Evolutionary conservation across 306 rosid species (phyloP), one percentile per base, ranked within the genome.

Genomic region (Purshia tridentata): DNA sequence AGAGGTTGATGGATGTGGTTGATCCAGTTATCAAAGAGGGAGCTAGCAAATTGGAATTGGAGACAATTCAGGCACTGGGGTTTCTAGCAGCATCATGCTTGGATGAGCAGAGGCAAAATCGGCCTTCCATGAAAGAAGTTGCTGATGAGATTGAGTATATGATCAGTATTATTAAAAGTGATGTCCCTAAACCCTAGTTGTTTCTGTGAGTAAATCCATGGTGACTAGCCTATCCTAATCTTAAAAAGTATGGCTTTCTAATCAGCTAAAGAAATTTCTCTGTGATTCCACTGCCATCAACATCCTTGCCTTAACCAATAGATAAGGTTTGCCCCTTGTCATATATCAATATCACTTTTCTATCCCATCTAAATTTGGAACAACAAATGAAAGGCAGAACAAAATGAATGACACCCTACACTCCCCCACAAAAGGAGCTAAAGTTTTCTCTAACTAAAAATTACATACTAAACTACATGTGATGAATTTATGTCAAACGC

Each of bases 101-200:
- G 79, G 83, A 77, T 40, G 88, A 83, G 5, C 85, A 85, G 55
- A 81, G 88, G 72, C 83, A 81, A 4, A 85, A 81, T 23, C 48
- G 88, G 20, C 88, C 88, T 50, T 52, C 89, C 0, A 85, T 88
- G 92, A 83, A 85, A 63, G 82, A 83, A 50, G 86, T 88, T 55
- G 70, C 89, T 0, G 85, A 83, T 64, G 86, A 85, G 74, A 87
- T 85, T 76, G 84, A 87, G 66, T 64, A 83, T 61, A 39, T 81
- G 0, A 64, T 85, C 46, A 64, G 79, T 40, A 41, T 83, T 65
- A 50, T 76, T 78, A 76, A 70, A 2, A 58, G 22, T 67, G 72
- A 71, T 52, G 55, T 40, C 42, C 62, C 47, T 8, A 2, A 51
- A 22, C 7, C 57, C 1, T 6, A 29, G 23, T 14, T 29, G 18